phyloP scores from a whole-genome alignment of 805 yeast genomes.

The Zygoascus biomembranicola region DNA sequence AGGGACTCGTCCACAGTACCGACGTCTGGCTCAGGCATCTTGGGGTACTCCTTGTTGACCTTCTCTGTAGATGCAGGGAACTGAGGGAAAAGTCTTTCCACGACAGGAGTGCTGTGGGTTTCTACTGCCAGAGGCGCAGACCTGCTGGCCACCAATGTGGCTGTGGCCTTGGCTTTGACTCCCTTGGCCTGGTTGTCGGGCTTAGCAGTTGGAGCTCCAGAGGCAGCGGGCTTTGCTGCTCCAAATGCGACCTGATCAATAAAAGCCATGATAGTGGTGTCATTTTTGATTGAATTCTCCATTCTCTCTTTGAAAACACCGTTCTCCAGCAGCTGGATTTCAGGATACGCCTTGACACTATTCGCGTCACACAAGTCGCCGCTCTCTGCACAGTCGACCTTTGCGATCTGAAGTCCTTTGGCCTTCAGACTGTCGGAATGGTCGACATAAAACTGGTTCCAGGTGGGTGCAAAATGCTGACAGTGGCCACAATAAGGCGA shows the following conservation, averaged over 20 bases:
- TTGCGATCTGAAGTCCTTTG: slow-evolving; percentile 48
- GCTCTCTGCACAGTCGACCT: slow-evolving; percentile 77
- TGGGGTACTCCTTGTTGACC: slow-evolving; percentile 8
- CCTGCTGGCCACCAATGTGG: no score
- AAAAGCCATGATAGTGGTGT: slow-evolving; percentile 8
- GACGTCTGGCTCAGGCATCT: neutral
- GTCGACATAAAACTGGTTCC: slow-evolving; percentile 44
- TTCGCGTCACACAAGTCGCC: slow-evolving; percentile 80
- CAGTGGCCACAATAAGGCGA: slow-evolving; percentile 91
- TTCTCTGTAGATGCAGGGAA: slow-evolving; percentile 6
- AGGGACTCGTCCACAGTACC: slow-evolving; percentile 1
- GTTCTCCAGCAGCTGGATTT: slow-evolving; percentile 49
- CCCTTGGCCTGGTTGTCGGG: slow-evolving; percentile 1
- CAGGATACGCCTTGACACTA: slow-evolving; percentile 59
- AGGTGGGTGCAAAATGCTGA: slow-evolving; percentile 64
- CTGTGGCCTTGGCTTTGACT: no score
- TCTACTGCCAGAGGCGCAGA: no score
- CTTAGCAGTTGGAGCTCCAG: neutral
- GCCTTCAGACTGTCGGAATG: slow-evolving; percentile 37
- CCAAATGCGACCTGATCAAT: slow-evolving; percentile 1
- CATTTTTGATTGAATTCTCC: slow-evolving; percentile 3
- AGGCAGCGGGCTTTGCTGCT: no score
- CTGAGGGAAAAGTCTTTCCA: slow-evolving; percentile 4
- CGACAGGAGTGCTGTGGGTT: neutral
- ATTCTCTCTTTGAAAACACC: slow-evolving; percentile 24